Evolutionary conservation across 2,329 filamentous ascomycete species (phyloP).

Genomic region (Malbranchea cinnamomea): DNA sequence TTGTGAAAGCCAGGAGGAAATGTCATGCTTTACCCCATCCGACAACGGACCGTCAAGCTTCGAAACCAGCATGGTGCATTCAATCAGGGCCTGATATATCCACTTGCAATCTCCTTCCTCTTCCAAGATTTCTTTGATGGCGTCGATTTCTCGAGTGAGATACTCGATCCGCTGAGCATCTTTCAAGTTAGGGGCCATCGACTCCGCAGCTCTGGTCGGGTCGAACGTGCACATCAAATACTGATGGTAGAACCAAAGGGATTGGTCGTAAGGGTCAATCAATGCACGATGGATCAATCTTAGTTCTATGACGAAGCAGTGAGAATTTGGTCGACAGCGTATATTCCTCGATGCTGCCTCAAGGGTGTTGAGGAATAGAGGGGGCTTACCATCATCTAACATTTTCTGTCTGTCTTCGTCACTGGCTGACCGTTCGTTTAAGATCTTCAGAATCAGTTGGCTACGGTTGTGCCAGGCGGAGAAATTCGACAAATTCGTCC

Average conservation of each 20-base stretch:
- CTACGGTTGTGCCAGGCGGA: slow-evolving; percentile 91
- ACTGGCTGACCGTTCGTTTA: slow-evolving; percentile 55
- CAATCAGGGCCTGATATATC: slow-evolving; percentile 75
- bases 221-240: slow-evolving; percentile 61
- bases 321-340: slow-evolving; percentile 3
- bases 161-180: slow-evolving; percentile 49
- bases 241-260: slow-evolving; percentile 93
- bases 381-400: slow-evolving; percentile 50
- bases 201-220: slow-evolving; percentile 29
- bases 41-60: slow-evolving; percentile 34
- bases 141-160: slow-evolving; percentile 55
- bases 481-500: slow-evolving; percentile 78
- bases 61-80: slow-evolving; percentile 50
- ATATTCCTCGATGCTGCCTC: neutral
- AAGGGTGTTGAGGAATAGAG: neutral
- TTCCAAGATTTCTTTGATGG: slow-evolving; percentile 51
- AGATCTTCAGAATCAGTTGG: slow-evolving; percentile 61
- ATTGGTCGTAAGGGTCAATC: slow-evolving; percentile 87
- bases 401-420: slow-evolving; percentile 49
- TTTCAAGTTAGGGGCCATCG: slow-evolving; percentile 51
- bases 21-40: slow-evolving; percentile 29
- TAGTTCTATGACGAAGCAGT: slow-evolving; percentile 43
- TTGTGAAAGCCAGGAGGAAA: slow-evolving; percentile 46
- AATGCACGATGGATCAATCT: slow-evolving; percentile 60
- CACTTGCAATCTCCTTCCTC: slow-evolving; percentile 64